Evolutionary conservation across 768 basidiomycete species (phyloP).

Genomic region (Daedalea quercina): DNA sequence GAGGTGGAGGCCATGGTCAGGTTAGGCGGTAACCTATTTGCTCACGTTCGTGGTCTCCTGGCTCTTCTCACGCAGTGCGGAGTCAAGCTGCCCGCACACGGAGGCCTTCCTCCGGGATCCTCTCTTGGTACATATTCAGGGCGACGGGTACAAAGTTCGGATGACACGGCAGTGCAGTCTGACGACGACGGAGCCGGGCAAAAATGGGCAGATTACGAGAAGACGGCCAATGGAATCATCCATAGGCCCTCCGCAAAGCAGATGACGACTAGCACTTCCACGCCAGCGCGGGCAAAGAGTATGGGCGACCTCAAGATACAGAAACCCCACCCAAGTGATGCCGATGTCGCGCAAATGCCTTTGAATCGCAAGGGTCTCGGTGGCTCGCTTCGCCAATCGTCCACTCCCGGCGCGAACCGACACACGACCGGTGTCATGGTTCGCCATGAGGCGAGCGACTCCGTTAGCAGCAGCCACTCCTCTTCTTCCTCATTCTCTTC

Average conservation of each 20-base stretch:
- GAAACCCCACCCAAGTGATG: constrained; percentile 25
- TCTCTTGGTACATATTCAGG: constrained; percentile 24
- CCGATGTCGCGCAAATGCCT: constrained; percentile 31
- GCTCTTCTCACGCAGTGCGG: constrained; percentile 71
- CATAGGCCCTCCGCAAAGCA: constrained; percentile 6
- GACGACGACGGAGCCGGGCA: constrained; percentile 11
- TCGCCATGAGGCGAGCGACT: constrained; percentile 26
- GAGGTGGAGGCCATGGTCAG: constrained; percentile 78
- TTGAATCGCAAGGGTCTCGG: constrained; percentile 13
- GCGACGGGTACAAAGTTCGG: constrained; percentile 23
- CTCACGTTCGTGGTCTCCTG: constrained; percentile 74
- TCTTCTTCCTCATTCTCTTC: constrained; percentile 67
- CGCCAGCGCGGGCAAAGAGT: constrained; percentile 42
- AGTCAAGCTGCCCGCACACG: constrained; percentile 44
- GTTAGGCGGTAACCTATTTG: constrained; percentile 75
- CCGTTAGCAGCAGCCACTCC: constrained; percentile 66
- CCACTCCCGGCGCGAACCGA: constrained; percentile 2
- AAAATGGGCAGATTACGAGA: constrained; percentile 10
- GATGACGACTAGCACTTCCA: constrained; percentile 4
- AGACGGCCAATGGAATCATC: constrained; percentile 12
- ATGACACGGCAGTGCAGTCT: constrained; percentile 24
- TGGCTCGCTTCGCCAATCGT: constrained; percentile 6
- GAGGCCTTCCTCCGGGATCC: constrained; percentile 15
- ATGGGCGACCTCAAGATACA: constrained; percentile 41
- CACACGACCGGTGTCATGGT: constrained; percentile 1